A percentile compares a stretch with the other conserved stretches of the same genome.
These are phyloP conservation scores for Xylaria sp. DNA, from an alignment of 2,329 filamentous ascomycete species.

Conservation along the genomic window DNA sequence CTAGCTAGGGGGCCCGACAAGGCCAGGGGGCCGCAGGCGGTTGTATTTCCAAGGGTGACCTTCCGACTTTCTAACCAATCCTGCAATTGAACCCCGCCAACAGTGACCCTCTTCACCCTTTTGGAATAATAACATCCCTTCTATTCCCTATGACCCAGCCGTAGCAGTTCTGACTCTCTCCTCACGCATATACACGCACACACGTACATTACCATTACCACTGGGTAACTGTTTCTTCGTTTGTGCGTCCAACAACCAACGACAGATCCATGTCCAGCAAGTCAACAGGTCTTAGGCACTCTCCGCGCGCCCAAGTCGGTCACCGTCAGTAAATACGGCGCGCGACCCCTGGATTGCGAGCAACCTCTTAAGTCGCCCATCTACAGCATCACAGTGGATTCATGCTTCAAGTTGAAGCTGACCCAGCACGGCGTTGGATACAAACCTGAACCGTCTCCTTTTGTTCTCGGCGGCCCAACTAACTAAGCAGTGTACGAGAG, in stretches of 20 bases:
- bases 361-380: slow-evolving; percentile 21
- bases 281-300: slow-evolving; percentile 18
- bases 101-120: slow-evolving; percentile 36
- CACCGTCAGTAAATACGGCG: slow-evolving; percentile 17
- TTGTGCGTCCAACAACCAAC: slow-evolving; percentile 26
- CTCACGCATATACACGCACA: slow-evolving; percentile 2
- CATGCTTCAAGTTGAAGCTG: slow-evolving; percentile 17
- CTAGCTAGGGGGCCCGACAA: slow-evolving; percentile 24
- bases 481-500: slow-evolving; percentile 34
- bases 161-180: slow-evolving; percentile 31
- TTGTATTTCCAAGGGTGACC: slow-evolving; percentile 24
- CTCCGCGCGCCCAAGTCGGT: slow-evolving; percentile 23
- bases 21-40: slow-evolving; percentile 31
- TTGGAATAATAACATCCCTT: slow-evolving; percentile 39
- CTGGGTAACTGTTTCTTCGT: slow-evolving; percentile 19
- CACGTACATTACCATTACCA: slow-evolving; percentile 6
- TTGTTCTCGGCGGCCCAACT: slow-evolving; percentile 25
- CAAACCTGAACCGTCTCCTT: slow-evolving; percentile 42
- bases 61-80: slow-evolving; percentile 34
- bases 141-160: slow-evolving; percentile 37
- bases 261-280: slow-evolving; percentile 26
- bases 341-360: slow-evolving; percentile 21
- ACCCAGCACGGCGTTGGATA: slow-evolving; percentile 43
- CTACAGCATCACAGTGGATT: slow-evolving; percentile 22
- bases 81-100: slow-evolving; percentile 35